A percentile compares a stretch with the other conserved stretches of the same genome.
Evolutionary conservation across 2,329 filamentous ascomycete genomes (phyloP).

Genomic region (Trichoderma guizhouense): DNA sequence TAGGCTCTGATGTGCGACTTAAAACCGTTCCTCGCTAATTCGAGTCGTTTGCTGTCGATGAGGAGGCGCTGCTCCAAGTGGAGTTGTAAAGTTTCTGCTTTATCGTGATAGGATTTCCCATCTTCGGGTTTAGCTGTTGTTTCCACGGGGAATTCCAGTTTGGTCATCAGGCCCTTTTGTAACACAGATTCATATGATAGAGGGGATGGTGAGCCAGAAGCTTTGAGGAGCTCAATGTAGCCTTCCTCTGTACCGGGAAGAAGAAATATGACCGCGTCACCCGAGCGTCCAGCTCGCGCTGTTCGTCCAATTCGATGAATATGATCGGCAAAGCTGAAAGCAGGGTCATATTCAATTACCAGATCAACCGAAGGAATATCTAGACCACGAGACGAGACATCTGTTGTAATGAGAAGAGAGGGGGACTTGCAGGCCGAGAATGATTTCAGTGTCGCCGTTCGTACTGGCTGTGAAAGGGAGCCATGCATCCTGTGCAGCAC

Average conservation of each 20-base stretch:
- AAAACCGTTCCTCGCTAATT: slow-evolving; percentile 79
- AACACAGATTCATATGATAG: slow-evolving; percentile 54
- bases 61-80: slow-evolving; percentile 59
- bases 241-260: slow-evolving; percentile 88
- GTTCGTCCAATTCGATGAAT: slow-evolving; percentile 93
- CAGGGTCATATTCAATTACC: slow-evolving; percentile 93
- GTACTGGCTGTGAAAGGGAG: slow-evolving; percentile 80
- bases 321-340: slow-evolving; percentile 90
- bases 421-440: slow-evolving; percentile 73
- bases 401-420: slow-evolving; percentile 84
- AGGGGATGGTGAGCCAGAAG: slow-evolving; percentile 45
- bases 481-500: slow-evolving; percentile 84
- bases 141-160: slow-evolving; percentile 66
- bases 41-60: slow-evolving; percentile 64
- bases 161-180: slow-evolving; percentile 62
- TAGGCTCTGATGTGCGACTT: slow-evolving; percentile 93
- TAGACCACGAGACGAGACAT: slow-evolving; percentile 91
- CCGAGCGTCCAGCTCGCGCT: slow-evolving; percentile 84
- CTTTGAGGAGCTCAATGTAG: slow-evolving; percentile 71
- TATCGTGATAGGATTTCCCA: slow-evolving; percentile 44
- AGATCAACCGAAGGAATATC: slow-evolving; percentile 94
- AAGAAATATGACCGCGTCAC: slow-evolving; percentile 84
- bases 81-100: slow-evolving; percentile 56
- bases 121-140: slow-evolving; percentile 52
- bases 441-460: slow-evolving; percentile 78